phyloP scores from a whole-genome alignment of 257 asterid genomes.

The Gynochthodes officinalis region DNA sequence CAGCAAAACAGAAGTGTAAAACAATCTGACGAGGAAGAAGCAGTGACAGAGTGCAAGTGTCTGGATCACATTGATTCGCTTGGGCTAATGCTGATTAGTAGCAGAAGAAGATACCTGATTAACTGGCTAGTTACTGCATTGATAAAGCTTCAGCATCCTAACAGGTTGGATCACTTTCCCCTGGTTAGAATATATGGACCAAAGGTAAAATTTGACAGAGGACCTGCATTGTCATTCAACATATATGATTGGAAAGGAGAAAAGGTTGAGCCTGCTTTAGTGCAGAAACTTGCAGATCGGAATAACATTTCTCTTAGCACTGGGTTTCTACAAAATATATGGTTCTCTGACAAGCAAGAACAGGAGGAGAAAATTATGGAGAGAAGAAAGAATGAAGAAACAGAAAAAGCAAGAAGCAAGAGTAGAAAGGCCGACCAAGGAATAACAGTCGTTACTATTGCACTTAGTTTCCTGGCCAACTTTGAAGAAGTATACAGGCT shows the following conservation, averaged over 20 bases:
- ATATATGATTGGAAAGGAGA: conserved; percentile 87
- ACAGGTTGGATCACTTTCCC: conserved; percentile 56
- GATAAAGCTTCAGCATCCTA: conserved; percentile 83
- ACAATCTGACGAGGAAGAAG: conserved; percentile 4
- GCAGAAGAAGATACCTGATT: conserved; percentile 73
- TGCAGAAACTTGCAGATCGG: conserved; percentile 88
- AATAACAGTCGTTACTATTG: conserved; percentile 57
- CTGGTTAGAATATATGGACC: conserved; percentile 86
- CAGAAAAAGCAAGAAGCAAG: conserved; percentile 26
- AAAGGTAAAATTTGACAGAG: conserved; percentile 73
- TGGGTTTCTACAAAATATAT: conserved; percentile 56
- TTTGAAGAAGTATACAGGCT: conserved; percentile 76
- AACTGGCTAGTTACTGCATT: conserved; percentile 79
- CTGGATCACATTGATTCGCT: conserved; percentile 81
- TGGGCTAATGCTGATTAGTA: conserved; percentile 52
- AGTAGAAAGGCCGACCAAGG: conserved; percentile 30
- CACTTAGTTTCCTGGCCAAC: conserved; percentile 72
- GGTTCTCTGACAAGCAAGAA: conserved; percentile 56
- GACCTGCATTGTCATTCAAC: conserved; percentile 85
- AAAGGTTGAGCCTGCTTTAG: conserved; percentile 67
- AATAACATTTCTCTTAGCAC: conserved; percentile 60
- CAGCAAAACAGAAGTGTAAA: not conserved
- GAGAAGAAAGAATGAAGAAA: conserved; percentile 24
- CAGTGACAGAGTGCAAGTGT: conserved; percentile 50
- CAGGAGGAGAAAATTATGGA: conserved; percentile 39